Base-by-base conservation (phyloP, 371 early-diverging fungal genomes). In the Mortierella sp. region DNA sequence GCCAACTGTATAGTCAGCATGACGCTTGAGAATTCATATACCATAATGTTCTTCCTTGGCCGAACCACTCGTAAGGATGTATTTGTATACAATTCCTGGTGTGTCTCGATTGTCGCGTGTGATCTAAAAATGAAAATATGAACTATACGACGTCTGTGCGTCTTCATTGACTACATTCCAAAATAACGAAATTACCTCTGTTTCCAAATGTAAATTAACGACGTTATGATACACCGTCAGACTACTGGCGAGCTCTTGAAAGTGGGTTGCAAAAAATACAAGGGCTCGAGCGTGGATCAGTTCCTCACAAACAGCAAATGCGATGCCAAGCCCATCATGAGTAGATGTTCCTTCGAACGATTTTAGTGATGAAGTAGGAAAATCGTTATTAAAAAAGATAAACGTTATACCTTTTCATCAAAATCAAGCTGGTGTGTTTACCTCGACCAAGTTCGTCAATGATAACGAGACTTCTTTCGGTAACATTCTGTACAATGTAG, bases 401-500 rank as follows among this genome's bases (percentile, higher is more conserved):
- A 9, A 32, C 13, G 10, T 4, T 58, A 32, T 32, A 58, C 3
- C 15, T 28, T 58, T 58, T n/a, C 21, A 10, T n/a, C 5, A 36
- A 36, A 3, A 7, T 48, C 11, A 38, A 53, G 43, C 16, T 33
- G 21, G 19, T 21, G 2, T 41, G 16, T n/a, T 43, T 88, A 88
- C 99, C 99, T 86, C 99, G 84, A 7, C 99, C 99, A 15, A 99
- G 91, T 84, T 99, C 99, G 82, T 99, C 99, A 58, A 99, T 92
- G 36, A 99, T 84, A 1, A 98, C 91, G 22, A 99, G 83, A 58
- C 95, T 93, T 16, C 84, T 73, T 40, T 87, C 78, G 0, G 92
- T 90, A 3, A 92, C 87, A 68, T 92, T 88, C 58, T 94, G 89
- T 50, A 98, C 83, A 55, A 99, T 93, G 67, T 91, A 94, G 0